Evolutionary conservation across 176 grass and related monocot species (phyloP).

Genomic region (Hordeum marinum): DNA sequence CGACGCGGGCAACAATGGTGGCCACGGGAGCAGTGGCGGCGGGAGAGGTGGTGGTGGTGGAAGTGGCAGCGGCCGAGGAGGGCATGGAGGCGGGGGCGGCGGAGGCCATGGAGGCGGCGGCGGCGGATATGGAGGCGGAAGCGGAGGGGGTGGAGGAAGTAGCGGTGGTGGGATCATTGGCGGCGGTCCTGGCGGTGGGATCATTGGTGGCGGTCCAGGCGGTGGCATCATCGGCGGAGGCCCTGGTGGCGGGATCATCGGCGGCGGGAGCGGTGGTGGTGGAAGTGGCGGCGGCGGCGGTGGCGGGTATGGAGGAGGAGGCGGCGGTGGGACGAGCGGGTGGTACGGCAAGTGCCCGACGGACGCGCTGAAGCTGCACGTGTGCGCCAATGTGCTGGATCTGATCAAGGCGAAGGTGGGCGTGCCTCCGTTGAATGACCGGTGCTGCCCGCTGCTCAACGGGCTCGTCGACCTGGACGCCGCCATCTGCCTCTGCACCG

Average conservation of each 20-base stretch:
- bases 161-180: background rate
- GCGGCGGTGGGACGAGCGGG: conserved; percentile 20
- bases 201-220: background rate
- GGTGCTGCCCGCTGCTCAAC: conserved; percentile 72
- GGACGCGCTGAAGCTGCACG: conserved; percentile 70
- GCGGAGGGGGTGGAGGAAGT: background rate
- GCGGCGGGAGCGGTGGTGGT: background rate
- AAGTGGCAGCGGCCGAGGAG: background rate
- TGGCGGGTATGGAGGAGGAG: background rate
- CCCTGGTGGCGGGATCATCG: background rate
- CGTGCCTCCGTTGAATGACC: conserved; percentile 39
- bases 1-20: conserved; percentile 12
- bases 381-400: conserved; percentile 72
- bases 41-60: background rate
- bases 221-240: background rate
- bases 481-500: conserved; percentile 55
- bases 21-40: background rate
- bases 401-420: conserved; percentile 65
- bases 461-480: conserved; percentile 58
- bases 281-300: background rate
- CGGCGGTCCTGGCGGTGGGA: background rate
- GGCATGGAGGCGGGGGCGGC: background rate
- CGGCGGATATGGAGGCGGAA: background rate
- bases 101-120: background rate
- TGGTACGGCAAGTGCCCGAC: conserved; percentile 61